Percentiles rank a stretch among this genome's conserved stretches.
These are phyloP conservation scores for Sporothrix pallida DNA, from an alignment of 2,329 filamentous ascomycete genomes.

Conservation along the genomic window DNA sequence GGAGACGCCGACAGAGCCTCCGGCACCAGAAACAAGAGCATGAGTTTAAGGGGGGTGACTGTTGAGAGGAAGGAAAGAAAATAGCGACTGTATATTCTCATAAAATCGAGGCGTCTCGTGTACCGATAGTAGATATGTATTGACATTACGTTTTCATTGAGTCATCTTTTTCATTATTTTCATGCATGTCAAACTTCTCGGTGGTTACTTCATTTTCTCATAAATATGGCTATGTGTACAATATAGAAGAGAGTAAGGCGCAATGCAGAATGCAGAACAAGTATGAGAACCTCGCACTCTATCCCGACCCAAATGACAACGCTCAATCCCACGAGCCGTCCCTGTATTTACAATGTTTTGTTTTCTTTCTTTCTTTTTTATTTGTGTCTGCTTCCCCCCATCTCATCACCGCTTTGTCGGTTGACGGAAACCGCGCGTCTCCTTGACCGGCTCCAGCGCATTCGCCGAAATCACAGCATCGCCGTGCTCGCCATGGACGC, in stretches of 20 bases:
- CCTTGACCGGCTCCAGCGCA: slow-evolving; percentile 33
- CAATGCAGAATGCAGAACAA: slow-evolving; percentile 8
- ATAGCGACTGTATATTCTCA: slow-evolving; percentile 27
- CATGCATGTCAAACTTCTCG: not conserved
- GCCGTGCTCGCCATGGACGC: slow-evolving; percentile 17
- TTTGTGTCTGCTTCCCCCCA: not conserved
- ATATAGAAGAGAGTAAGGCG: slow-evolving; percentile 26
- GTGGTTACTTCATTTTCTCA: not conserved
- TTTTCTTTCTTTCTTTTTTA: too few relatives aligned
- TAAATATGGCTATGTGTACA: slow-evolving; percentile 27
- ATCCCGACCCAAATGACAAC: not conserved
- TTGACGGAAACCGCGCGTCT: slow-evolving; percentile 58
- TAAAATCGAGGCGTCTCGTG: slow-evolving; percentile 4
- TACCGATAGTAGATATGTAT: slow-evolving; percentile 20
- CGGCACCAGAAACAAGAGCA: slow-evolving; percentile 18
- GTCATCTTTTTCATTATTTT: not conserved
- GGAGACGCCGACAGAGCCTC: slow-evolving; percentile 10
- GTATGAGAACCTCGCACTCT: not conserved
- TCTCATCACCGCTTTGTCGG: slow-evolving; percentile 45
- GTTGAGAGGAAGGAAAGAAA: not conserved
- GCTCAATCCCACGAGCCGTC: not conserved
- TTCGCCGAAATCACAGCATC: slow-evolving; percentile 16
- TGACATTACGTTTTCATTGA: slow-evolving; percentile 1
- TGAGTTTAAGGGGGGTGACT: not conserved
- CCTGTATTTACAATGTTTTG: not conserved